Conservation (phyloP, 306 rosid species). For the Styphnolobium japonicum region DNA sequence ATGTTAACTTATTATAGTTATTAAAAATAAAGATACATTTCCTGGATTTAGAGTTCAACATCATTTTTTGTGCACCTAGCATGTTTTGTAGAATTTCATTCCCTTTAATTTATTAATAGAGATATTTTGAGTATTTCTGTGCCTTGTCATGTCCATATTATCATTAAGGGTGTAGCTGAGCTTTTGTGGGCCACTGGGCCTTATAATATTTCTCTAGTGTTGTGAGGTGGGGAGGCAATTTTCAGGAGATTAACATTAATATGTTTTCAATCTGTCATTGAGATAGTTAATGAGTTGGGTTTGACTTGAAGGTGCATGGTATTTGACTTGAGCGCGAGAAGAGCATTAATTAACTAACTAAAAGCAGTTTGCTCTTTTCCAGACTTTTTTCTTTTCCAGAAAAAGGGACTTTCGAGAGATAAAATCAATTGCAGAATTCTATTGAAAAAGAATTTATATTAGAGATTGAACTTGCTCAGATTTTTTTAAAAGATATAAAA, state of each 20-base stretch:
- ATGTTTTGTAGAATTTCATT: constrained; percentile 1
- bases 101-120: neutral
- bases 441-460: neutral
- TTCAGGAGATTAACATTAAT: neutral
- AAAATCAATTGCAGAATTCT: neutral
- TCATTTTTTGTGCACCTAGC: constrained; percentile 12
- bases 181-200: constrained; percentile 16
- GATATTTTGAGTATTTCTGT: constrained; percentile 2
- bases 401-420: neutral
- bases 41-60: neutral
- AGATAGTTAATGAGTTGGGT: neutral
- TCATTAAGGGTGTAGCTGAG: constrained; percentile 9
- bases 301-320: neutral
- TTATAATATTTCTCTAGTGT: neutral
- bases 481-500: neutral
- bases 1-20: constrained; percentile 12
- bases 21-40: constrained; percentile 15
- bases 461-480: neutral
- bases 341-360: neutral
- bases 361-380: neutral
- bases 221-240: neutral
- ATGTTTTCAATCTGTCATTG: neutral
- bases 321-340: constrained; percentile 9
- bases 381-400: neutral
- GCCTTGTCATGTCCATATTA: neutral